phyloP scores from a whole-genome alignment of 768 basidiomycete species.

The Cytidiella melzeri region DNA sequence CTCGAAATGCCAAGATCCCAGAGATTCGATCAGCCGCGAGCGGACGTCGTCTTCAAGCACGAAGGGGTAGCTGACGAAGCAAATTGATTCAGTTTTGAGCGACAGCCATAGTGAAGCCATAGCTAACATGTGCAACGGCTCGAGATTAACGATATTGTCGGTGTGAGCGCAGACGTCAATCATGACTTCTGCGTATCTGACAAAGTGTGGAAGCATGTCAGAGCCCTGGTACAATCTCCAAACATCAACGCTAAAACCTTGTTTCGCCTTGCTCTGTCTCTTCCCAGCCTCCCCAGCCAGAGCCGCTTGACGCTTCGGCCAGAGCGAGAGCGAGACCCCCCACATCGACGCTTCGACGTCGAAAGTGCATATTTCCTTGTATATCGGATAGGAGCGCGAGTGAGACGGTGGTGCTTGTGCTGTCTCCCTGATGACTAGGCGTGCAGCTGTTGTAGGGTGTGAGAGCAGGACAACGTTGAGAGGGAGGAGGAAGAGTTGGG shows the following conservation, averaged over 20 bases:
- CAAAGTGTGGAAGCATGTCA: constrained; percentile 12
- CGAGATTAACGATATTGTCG: constrained; percentile 59
- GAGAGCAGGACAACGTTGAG: too few species aligned
- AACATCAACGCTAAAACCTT: constrained; percentile 35
- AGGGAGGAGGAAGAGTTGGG: too few species aligned
- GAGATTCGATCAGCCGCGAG: constrained; percentile 52
- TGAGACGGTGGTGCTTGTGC: background rate
- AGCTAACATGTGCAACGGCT: constrained; percentile 17
- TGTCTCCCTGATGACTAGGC: too few species aligned
- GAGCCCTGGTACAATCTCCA: constrained; percentile 13
- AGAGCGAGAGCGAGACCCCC: constrained; percentile 84
- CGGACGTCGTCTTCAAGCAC: constrained; percentile 44
- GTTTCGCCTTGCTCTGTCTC: constrained; percentile 40
- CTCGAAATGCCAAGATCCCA: constrained; percentile 88
- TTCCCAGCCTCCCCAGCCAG: constrained; percentile 65
- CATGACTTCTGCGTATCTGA: constrained; percentile 72
- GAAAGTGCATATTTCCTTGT: constrained; percentile 1
- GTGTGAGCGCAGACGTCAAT: constrained; percentile 84
- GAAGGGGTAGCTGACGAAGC: constrained; percentile 18
- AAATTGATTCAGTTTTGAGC: background rate
- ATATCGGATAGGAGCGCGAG: background rate
- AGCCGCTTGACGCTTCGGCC: constrained; percentile 51
- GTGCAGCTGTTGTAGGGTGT: too few species aligned
- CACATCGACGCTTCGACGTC: constrained; percentile 80
- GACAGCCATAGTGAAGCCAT: background rate